Conservation (phyloP, 2,329 filamentous ascomycete genomes). For the Coniochaeta sp. region DNA sequence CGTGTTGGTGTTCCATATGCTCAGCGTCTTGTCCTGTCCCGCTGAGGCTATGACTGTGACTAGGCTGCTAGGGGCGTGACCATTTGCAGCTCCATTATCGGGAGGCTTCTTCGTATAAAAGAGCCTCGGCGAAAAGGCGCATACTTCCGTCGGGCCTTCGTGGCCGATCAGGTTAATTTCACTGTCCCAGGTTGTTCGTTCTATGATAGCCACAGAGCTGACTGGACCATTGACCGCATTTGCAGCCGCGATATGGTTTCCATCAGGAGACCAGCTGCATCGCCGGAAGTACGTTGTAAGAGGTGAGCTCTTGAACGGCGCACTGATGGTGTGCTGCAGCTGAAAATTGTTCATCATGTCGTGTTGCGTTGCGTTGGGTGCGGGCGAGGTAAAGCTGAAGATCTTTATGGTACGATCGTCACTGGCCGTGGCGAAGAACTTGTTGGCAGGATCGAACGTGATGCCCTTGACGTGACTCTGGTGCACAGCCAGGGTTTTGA, state of each 20-base stretch:
- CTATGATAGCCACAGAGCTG: slow-evolving; percentile 93
- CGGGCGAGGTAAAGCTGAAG: slow-evolving; percentile 86
- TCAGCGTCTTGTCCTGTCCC: slow-evolving; percentile 92
- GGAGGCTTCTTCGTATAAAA: slow-evolving; percentile 67
- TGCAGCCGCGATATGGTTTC: slow-evolving; percentile 91
- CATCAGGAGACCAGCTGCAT: slow-evolving; percentile 97
- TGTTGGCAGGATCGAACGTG: slow-evolving; percentile 96
- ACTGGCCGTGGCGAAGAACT: slow-evolving; percentile 97
- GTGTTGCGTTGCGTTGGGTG: slow-evolving; percentile 84
- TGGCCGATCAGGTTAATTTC: slow-evolving; percentile 97
- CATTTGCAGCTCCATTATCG: slow-evolving; percentile 41
- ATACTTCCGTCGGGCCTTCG: slow-evolving; percentile 94
- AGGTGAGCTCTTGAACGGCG: slow-evolving; percentile 84
- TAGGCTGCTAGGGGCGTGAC: slow-evolving; percentile 37
- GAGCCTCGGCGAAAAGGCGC: slow-evolving; percentile 88
- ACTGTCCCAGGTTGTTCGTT: slow-evolving; percentile 85
- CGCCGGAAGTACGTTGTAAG: slow-evolving; percentile 94
- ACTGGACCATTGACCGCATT: slow-evolving; percentile 97
- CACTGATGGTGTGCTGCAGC: slow-evolving; percentile 81
- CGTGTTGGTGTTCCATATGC: slow-evolving; percentile 96
- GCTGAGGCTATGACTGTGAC: slow-evolving; percentile 96
- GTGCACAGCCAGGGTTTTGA: slow-evolving; percentile 88
- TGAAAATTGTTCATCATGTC: slow-evolving; percentile 97
- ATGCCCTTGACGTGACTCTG: slow-evolving; percentile 98
- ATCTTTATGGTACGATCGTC: slow-evolving; percentile 96